Conservation (phyloP, 331 rosid genomes). For the Stylosanthes scabra region DNA sequence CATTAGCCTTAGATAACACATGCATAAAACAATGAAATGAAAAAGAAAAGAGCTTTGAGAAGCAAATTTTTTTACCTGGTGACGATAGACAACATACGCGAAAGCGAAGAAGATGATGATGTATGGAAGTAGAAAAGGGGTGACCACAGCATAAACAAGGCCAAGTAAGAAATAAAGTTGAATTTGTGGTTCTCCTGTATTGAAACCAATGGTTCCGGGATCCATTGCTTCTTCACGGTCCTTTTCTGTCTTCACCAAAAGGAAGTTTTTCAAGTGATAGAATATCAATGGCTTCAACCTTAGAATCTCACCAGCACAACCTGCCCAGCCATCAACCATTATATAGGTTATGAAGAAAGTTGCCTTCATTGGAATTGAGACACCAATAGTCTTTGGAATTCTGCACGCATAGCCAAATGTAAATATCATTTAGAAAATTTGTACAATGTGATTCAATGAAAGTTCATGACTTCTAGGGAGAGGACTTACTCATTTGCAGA, state of each 20-base stretch:
- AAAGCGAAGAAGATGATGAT: constrained; percentile 79
- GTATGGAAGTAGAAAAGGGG: constrained; percentile 92
- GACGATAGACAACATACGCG: constrained; percentile 90
- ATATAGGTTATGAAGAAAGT: constrained; percentile 94
- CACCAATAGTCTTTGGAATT: constrained; percentile 88
- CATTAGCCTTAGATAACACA: background rate
- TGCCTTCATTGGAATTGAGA: constrained; percentile 98
- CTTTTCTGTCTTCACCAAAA: constrained; percentile 89
- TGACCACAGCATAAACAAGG: constrained; percentile 90
- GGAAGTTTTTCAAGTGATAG: constrained; percentile 74
- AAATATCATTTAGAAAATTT: constrained; percentile 24
- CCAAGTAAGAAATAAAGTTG: constrained; percentile 98
- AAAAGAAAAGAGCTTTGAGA: background rate
- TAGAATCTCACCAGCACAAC: constrained; percentile 94
- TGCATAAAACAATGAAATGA: background rate
- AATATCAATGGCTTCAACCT: constrained; percentile 87
- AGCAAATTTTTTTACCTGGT: constrained; percentile 69
- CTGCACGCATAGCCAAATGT: constrained; percentile 54
- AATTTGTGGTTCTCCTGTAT: constrained; percentile 93
- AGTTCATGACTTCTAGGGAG: constrained; percentile 16
- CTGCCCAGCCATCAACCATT: constrained; percentile 99
- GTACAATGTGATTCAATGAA: background rate
- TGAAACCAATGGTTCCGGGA: constrained; percentile 93
- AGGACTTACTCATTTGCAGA: constrained; percentile 86
- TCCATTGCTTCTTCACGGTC: constrained; percentile 99